These are phyloP conservation scores for Dothiorella sarmentorum DNA, from an alignment of 2,329 filamentous ascomycete genomes.

Conservation along the genomic window DNA sequence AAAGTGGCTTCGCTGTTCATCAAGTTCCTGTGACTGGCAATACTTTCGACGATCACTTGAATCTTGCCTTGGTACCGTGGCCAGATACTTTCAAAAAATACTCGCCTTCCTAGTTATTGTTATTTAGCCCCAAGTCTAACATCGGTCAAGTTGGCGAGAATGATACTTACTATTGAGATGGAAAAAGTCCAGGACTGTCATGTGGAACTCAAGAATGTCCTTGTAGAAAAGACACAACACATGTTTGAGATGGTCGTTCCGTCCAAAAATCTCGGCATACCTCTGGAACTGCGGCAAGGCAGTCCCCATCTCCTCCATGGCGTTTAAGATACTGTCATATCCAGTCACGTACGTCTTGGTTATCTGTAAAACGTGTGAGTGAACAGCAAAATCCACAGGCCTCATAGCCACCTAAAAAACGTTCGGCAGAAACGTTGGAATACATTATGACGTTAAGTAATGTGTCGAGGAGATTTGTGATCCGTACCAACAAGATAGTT, in stretches of 20 bases:
- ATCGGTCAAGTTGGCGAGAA: too few relatives aligned
- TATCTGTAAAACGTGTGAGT: slow-evolving; percentile 11
- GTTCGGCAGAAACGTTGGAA: too few relatives aligned
- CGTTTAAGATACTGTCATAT: slow-evolving; percentile 27
- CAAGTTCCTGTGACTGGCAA: slow-evolving; percentile 19
- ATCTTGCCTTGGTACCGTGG: slow-evolving; percentile 29
- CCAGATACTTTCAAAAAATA: slow-evolving; percentile 33
- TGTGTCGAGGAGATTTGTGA: too few relatives aligned
- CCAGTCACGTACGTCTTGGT: slow-evolving; percentile 23
- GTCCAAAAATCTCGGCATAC: slow-evolving; percentile 22
- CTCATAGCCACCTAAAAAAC: too few relatives aligned
- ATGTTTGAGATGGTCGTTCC: slow-evolving; percentile 26
- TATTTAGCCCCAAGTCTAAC: too few relatives aligned
- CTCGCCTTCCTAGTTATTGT: slow-evolving; percentile 28
- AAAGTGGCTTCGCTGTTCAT: slow-evolving; percentile 21
- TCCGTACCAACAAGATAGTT: slow-evolving; percentile 23
- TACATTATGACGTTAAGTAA: too few relatives aligned
- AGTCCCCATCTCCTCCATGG: slow-evolving; percentile 25
- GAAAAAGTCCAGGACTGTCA: slow-evolving; percentile 32
- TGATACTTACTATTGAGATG: slow-evolving; percentile 27
- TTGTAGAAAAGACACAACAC: slow-evolving; percentile 34
- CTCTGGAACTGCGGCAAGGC: slow-evolving; percentile 28
- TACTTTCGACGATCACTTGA: slow-evolving; percentile 19
- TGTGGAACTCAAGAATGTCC: slow-evolving; percentile 39
- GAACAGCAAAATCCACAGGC: too few relatives aligned